Conservation (phyloP, 495 filamentous ascomycete species). For the Aspergillus campestris region DNA sequence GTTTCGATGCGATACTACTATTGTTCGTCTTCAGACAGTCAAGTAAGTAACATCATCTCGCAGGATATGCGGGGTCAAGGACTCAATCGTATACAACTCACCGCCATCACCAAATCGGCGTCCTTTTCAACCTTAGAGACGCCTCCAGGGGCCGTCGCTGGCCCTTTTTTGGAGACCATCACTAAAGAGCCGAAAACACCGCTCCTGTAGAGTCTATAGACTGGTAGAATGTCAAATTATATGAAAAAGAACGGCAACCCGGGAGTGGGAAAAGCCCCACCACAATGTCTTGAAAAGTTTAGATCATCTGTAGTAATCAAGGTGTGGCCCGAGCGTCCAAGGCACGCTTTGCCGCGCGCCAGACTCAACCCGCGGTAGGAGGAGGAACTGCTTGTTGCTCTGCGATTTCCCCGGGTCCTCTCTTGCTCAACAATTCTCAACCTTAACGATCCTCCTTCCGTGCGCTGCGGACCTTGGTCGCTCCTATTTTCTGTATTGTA, state of each 20-base stretch:
- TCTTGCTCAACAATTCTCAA: constrained; percentile 4
- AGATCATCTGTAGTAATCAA: constrained; percentile 18
- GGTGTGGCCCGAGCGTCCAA: constrained; percentile 36
- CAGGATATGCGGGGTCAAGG: too few species aligned
- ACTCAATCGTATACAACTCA: constrained; percentile 24
- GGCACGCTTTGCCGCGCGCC: constrained; percentile 28
- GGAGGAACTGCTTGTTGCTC: constrained; percentile 9
- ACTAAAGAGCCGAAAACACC: too few species aligned
- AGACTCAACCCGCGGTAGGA: constrained; percentile 10
- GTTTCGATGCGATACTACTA: constrained; percentile 83
- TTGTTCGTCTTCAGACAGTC: constrained; percentile 60
- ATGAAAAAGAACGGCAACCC: not conserved
- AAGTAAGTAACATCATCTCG: too few species aligned
- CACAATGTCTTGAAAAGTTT: too few species aligned
- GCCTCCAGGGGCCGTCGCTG: constrained; percentile 9
- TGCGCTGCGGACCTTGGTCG: constrained; percentile 2
- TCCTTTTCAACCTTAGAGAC: constrained; percentile 40
- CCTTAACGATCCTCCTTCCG: not conserved
- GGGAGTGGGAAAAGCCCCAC: not conserved
- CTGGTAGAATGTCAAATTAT: not conserved
- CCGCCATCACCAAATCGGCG: constrained; percentile 60
- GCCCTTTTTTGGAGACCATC: constrained; percentile 10
- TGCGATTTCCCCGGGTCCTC: constrained; percentile 18
- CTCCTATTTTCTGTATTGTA: not conserved
- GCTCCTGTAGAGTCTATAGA: too few species aligned